Evolutionary conservation across 495 filamentous ascomycete species (phyloP).

Genomic region (Oidiodendron maius): DNA sequence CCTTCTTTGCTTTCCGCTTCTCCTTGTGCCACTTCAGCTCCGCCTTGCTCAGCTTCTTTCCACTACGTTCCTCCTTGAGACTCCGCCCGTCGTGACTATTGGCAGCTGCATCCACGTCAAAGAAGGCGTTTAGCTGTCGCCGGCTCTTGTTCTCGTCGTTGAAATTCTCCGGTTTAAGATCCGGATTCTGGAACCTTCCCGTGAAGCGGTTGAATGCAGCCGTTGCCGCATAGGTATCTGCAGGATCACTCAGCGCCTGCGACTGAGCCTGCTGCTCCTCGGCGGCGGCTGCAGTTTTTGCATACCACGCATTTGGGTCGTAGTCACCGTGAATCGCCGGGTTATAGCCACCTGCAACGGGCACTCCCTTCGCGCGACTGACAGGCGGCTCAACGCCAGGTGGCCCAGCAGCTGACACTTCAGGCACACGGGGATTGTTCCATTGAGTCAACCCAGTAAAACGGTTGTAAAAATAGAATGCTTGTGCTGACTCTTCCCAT

Average conservation of each 20-base stretch:
- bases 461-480: constrained; percentile 89
- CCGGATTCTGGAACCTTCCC: constrained; percentile 68
- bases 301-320: constrained; percentile 90
- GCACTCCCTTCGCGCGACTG: constrained; percentile 23
- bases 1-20: constrained; percentile 72
- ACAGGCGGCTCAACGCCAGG: constrained; percentile 15
- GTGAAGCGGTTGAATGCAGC: constrained; percentile 91
- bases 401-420: constrained; percentile 24
- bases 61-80: constrained; percentile 81
- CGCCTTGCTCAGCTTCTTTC: constrained; percentile 80
- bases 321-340: constrained; percentile 94
- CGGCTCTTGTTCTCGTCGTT: constrained; percentile 85
- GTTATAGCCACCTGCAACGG: constrained; percentile 70
- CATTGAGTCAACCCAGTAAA: constrained; percentile 73
- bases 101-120: constrained; percentile 96
- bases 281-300: constrained; percentile 39
- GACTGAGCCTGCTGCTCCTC: constrained; percentile 19
- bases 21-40: constrained; percentile 73
- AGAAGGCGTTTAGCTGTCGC: constrained; percentile 90
- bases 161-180: constrained; percentile 63
- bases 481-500: constrained; percentile 66
- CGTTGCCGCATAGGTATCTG: constrained; percentile 49
- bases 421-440: constrained; percentile 80
- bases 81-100: constrained; percentile 90
- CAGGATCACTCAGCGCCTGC: background rate